Evolutionary conservation across 2,329 filamentous ascomycete genomes (phyloP).

Genomic region (Paraphaeosphaeria sporulosa): DNA sequence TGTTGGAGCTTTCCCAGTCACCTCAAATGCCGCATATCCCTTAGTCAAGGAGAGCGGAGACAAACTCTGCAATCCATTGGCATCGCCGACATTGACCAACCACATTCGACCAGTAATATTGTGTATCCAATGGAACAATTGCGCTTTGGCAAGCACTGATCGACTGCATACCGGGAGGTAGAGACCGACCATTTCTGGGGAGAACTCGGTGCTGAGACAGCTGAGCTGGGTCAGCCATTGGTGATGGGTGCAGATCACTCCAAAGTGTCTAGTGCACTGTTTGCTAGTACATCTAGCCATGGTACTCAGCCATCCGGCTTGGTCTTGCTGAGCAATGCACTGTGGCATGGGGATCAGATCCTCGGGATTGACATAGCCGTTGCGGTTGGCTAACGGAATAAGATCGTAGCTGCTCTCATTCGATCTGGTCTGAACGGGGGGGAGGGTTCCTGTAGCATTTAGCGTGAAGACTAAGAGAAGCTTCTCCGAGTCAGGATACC

Average conservation of each 20-base stretch:
- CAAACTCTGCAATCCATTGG: conserved; percentile 32
- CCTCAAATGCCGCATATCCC: conserved; percentile 33
- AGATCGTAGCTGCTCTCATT: no score
- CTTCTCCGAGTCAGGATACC: no score
- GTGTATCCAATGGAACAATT: conserved; percentile 41
- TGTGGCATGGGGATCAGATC: conserved; percentile 45
- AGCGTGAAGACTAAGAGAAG: no score
- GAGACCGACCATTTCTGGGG: conserved; percentile 30
- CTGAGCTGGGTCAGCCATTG: conserved; percentile 44
- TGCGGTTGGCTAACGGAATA: conserved; percentile 7
- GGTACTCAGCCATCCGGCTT: conserved; percentile 36
- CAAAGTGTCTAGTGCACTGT: conserved; percentile 41
- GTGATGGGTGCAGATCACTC: conserved; percentile 42
- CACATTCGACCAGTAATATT: conserved; percentile 39
- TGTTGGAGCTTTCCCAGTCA: conserved; percentile 36
- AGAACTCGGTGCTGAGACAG: conserved; percentile 42
- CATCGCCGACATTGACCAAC: conserved; percentile 43
- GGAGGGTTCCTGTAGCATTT: no score
- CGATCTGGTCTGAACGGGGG: no score
- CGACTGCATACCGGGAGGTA: conserved; percentile 40
- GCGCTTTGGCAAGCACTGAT: conserved; percentile 45
- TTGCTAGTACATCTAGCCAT: conserved; percentile 43
- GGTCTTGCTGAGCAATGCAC: conserved; percentile 46
- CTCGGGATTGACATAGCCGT: conserved; percentile 47
- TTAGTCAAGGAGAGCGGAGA: conserved; percentile 35